phyloP scores from a whole-genome alignment of 768 basidiomycete genomes.

The Macrolepiota fuliginosa region DNA sequence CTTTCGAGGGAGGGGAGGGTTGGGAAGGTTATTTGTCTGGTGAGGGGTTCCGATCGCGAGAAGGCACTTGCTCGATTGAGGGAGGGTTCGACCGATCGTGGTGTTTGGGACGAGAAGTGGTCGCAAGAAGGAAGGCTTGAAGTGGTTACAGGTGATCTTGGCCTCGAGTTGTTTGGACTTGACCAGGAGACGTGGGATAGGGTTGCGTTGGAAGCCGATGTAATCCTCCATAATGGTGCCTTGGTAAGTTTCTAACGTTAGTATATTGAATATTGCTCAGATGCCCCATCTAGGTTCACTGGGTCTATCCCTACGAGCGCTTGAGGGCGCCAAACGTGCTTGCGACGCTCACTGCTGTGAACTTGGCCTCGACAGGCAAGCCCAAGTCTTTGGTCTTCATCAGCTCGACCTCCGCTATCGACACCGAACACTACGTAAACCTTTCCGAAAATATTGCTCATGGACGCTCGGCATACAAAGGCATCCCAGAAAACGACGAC shows the following conservation, averaged over 20 bases:
- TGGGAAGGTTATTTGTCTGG: conserved; percentile 88
- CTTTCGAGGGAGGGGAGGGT: conserved; percentile 55
- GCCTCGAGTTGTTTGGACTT: conserved; percentile 73
- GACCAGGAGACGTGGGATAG: conserved; percentile 59
- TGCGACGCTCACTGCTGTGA: conserved; percentile 80
- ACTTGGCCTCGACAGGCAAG: conserved; percentile 70
- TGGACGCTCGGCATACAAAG: conserved; percentile 42
- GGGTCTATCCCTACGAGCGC: conserved; percentile 98
- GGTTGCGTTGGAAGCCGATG: conserved; percentile 72
- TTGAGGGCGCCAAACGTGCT: conserved; percentile 91
- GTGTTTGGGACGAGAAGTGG: conserved; percentile 91
- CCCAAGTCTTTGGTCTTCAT: conserved; percentile 87
- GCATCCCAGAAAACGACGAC: conserved; percentile 85
- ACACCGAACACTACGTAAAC: conserved; percentile 86
- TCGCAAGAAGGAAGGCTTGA: conserved; percentile 62
- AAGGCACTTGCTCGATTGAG: conserved; percentile 69
- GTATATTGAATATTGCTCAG: neutral
- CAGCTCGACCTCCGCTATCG: conserved; percentile 93
- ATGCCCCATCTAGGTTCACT: conserved; percentile 70
- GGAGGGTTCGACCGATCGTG: conserved; percentile 71
- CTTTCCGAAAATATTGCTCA: conserved; percentile 70
- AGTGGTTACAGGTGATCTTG: conserved; percentile 83
- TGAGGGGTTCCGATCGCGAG: conserved; percentile 65
- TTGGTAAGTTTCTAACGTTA: conserved; percentile 53
- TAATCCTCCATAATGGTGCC: conserved; percentile 94